Evolutionary conservation across 129 eudicot species (phyloP), one percentile per base, ranked within the genome.

Genomic region (Glebionis coronaria): DNA sequence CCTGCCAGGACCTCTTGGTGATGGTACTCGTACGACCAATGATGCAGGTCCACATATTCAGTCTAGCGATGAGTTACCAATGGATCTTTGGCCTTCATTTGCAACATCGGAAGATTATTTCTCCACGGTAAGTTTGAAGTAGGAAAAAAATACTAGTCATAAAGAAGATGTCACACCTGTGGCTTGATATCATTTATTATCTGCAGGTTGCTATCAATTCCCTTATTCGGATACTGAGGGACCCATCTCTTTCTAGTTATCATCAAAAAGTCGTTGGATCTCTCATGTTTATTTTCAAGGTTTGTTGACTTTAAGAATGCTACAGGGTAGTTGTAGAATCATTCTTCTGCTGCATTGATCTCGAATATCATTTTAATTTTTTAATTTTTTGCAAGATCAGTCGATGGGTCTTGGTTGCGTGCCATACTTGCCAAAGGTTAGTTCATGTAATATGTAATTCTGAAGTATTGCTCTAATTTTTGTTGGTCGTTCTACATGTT

Each of bases 31-130:
- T 42, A 70, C 92, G 54, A 75, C 95, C 50, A 81, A 82, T 80
- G 98, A 93, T 69, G 70, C 96, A 7, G 90, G 98, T 65, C 95
- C 85, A 52, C 97, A 93, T 60, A 80, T 88, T 61, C 87, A 80
- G 67, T 88, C 97, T 35, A 82, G 85, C 63, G 95, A 88, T 72
- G 96, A 88, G 63, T 81, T 88, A 63, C 89, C 95, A 5, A 82
- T 86, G 92, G 98, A 93, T 83, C 91, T 92, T 64, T 88, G 98
- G 95, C 98, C 98, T 42, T 86, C 98, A 54, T 88, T 88, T 86
- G 91, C 97, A 11, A 93, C 97, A 51, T 86, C 96, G 0, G 98
- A 93, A 78, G 98, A 93, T 72, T 93, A 93, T 79, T 88, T 78
- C 75, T 88, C 98, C 52, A 93, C 98, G 65, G 98, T 93, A 78